These are phyloP conservation scores for Eremomyces bilateralis DNA, from an alignment of 495 filamentous ascomycete genomes.

Conservation along the genomic window DNA sequence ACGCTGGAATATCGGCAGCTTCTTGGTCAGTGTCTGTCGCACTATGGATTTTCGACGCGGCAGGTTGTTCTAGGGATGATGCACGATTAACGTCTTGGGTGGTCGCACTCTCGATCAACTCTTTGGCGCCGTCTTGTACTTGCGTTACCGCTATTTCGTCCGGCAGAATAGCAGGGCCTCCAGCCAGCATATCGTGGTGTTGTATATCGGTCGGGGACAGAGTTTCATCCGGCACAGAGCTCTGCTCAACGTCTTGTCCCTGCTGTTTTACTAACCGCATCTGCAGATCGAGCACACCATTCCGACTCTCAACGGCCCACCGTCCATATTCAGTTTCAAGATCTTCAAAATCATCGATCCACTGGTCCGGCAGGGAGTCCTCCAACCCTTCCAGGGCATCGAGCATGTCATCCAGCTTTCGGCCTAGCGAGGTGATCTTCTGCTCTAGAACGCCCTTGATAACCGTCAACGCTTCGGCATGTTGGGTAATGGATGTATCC, in stretches of 20 bases:
- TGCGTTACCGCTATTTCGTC: no score
- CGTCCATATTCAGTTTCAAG: conserved; percentile 60
- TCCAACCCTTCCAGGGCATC: conserved; percentile 62
- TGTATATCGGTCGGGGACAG: no score
- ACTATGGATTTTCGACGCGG: no score
- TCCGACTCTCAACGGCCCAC: conserved; percentile 35
- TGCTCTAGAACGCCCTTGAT: conserved; percentile 31
- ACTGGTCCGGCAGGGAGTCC: conserved; percentile 65
- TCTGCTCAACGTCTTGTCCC: no score
- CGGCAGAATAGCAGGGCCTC: no score
- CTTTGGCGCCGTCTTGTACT: no score
- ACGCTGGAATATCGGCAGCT: neutral
- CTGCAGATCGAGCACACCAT: conserved; percentile 17
- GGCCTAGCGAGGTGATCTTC: conserved; percentile 48
- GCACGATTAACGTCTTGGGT: no score
- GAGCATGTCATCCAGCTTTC: conserved; percentile 58
- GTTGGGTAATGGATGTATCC: neutral
- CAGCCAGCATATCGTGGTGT: no score
- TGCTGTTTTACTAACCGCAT: no score
- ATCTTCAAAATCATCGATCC: conserved; percentile 67
- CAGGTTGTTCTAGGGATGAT: no score
- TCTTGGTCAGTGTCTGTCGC: neutral
- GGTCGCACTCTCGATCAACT: no score
- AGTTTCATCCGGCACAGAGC: no score
- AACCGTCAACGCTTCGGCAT: neutral